Conservation (phyloP, 768 basidiomycete species). For the Solioccasus polychromus region DNA sequence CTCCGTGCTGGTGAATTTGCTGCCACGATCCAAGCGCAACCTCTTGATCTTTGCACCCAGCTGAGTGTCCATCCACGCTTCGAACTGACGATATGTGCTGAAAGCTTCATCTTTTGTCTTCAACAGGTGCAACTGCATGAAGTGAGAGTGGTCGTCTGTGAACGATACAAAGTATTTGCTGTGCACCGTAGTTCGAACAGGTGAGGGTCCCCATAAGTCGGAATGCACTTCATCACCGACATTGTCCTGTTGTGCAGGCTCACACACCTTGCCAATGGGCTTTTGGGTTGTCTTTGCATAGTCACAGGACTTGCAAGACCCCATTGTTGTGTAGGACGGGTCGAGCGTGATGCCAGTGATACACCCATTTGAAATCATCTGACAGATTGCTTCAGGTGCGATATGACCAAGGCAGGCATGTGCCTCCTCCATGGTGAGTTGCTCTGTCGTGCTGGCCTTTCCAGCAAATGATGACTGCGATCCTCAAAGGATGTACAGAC, state of each 20-base stretch:
- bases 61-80: too few relatives aligned
- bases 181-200: slow-evolving; percentile 24
- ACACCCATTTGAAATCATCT: slow-evolving; percentile 27
- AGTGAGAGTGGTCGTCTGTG: too few relatives aligned
- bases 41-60: too few relatives aligned
- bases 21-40: too few relatives aligned
- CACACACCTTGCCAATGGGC: slow-evolving; percentile 22
- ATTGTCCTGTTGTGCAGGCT: slow-evolving; percentile 9
- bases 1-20: too few relatives aligned
- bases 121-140: too few relatives aligned
- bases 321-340: slow-evolving; percentile 10
- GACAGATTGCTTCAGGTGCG: slow-evolving; percentile 17
- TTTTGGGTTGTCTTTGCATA: slow-evolving; percentile 40
- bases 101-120: too few relatives aligned
- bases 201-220: slow-evolving; percentile 47
- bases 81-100: too few relatives aligned
- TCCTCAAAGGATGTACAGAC: slow-evolving; percentile 24
- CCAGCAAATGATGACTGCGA: neutral
- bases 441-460: too few relatives aligned
- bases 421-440: slow-evolving; percentile 29
- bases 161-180: too few relatives aligned
- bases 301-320: slow-evolving; percentile 42
- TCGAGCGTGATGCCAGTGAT: slow-evolving; percentile 32
- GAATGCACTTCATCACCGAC: slow-evolving; percentile 38
- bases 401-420: slow-evolving; percentile 38